Evolutionary conservation across 2,329 filamentous ascomycete species (phyloP).

Genomic region (Fusarium torreyae): DNA sequence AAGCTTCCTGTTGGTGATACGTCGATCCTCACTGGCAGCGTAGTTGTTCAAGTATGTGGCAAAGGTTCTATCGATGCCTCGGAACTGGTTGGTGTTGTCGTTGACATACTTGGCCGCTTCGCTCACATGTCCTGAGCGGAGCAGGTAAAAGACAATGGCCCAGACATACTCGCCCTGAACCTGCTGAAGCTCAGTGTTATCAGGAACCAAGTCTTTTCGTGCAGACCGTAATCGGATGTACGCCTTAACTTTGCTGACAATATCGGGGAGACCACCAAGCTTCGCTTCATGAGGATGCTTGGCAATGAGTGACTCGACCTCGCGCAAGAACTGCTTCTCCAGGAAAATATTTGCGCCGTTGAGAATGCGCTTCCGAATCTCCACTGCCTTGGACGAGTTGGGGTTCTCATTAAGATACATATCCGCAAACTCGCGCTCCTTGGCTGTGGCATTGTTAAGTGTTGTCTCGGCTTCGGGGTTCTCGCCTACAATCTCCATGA

Average conservation of each 20-base stretch:
- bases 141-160: slow-evolving; percentile 93
- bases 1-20: slow-evolving; percentile 79
- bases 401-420: slow-evolving; percentile 83
- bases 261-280: slow-evolving; percentile 88
- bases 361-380: slow-evolving; percentile 84
- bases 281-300: slow-evolving; percentile 92
- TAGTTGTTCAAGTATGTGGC: slow-evolving; percentile 89
- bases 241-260: slow-evolving; percentile 91
- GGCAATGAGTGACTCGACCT: slow-evolving; percentile 82
- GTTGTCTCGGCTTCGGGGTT: slow-evolving; percentile 71
- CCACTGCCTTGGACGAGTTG: slow-evolving; percentile 74
- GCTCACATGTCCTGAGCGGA: slow-evolving; percentile 85
- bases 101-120: slow-evolving; percentile 92
- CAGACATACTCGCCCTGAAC: slow-evolving; percentile 89
- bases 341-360: slow-evolving; percentile 84
- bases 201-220: slow-evolving; percentile 86
- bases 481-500: slow-evolving; percentile 85
- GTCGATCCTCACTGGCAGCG: slow-evolving; percentile 80
- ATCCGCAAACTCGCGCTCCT: slow-evolving; percentile 81
- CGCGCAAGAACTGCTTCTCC: slow-evolving; percentile 83
- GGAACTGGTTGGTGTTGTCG: slow-evolving; percentile 83
- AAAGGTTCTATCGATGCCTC: slow-evolving; percentile 92
- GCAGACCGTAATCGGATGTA: slow-evolving; percentile 87
- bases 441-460: slow-evolving; percentile 75
- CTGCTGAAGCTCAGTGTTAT: slow-evolving; percentile 85